phyloP scores from a whole-genome alignment of 2,329 filamentous ascomycete species.

The Rhynchosporium agropyri region DNA sequence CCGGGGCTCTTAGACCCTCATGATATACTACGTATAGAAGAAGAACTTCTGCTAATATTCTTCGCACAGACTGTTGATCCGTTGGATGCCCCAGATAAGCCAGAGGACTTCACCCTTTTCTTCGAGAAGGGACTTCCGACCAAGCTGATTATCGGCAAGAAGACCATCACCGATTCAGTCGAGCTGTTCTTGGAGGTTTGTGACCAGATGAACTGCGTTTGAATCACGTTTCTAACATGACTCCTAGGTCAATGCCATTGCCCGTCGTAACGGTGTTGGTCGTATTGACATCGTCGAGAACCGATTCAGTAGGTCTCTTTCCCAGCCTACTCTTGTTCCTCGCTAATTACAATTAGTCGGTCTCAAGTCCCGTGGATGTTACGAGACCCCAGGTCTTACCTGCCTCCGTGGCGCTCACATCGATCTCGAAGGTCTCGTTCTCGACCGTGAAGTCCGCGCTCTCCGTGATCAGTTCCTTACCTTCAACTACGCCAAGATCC shows the following conservation, averaged over 20 bases:
- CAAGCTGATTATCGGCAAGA: conserved; percentile 60
- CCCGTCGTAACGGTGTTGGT: conserved; percentile 72
- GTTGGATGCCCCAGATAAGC: conserved; percentile 68
- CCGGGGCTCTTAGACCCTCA: no score
- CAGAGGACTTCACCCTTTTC: conserved; percentile 69
- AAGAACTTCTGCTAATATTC: conserved; percentile 1
- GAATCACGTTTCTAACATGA: neutral
- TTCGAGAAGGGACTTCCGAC: conserved; percentile 77
- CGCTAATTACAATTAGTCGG: conserved; percentile 52
- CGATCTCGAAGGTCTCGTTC: conserved; percentile 68
- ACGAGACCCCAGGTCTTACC: conserved; percentile 55
- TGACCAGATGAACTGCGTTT: neutral
- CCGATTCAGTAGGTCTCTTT: conserved; percentile 53
- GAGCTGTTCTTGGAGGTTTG: conserved; percentile 66
- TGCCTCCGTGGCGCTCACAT: conserved; percentile 43
- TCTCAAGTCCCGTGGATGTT: conserved; percentile 79
- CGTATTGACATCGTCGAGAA: conserved; percentile 84
- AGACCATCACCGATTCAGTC: conserved; percentile 67
- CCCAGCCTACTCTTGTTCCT: neutral
- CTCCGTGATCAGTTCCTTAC: conserved; percentile 73
- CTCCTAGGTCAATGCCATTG: conserved; percentile 64
- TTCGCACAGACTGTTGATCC: conserved; percentile 59
- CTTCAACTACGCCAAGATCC: conserved; percentile 59
- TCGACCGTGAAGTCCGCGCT: conserved; percentile 69
- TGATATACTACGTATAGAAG: neutral